Evolutionary conservation across 2,329 filamentous ascomycete genomes (phyloP), one percentile per base, ranked within the genome.

Genomic region (Aspergillus texensis): DNA sequence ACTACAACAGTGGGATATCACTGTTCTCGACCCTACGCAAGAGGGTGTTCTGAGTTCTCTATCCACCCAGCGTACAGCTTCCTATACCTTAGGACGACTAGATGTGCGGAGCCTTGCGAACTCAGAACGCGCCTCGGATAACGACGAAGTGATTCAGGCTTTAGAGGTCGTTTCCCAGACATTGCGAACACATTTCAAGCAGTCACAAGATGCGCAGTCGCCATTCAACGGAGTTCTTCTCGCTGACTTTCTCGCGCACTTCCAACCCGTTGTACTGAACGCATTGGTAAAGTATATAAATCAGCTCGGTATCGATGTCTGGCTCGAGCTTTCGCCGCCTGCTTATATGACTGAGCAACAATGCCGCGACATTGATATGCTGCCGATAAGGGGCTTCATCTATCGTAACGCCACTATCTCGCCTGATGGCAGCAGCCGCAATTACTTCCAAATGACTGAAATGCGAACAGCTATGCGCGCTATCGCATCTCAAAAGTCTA

Each of bases 381-480:
- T 80, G 62, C 52, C 32, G 2, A 55, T 55, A 24, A 39, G 52
- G 52, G 80, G 80, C 6, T 62, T 81, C 5, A 74, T 82, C 1
- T 72, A 79, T 60, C 72, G 74, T 19, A 82, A 82, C 66, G 79
- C 73, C 5, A 80, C 77, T 9, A 80, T 81, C 63, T 65, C 79
- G 30, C 69, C 75, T 1, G 69, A 77, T 28, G 80, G 80, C 10
- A 75, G 81, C 41, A 79, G 77, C 50, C 73, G 79, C 6, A 77
- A 82, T 61, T 82, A 81, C 66, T 82, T 81, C 62, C 77, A 80
- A 46, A 79, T 83, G 77, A 62, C 68, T 26, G 68, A 75, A 16
- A 70, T 83, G 65, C 76, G 77, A 43, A 63, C 75, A 10, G 79
- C 80, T 0, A 76, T 82, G 64, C 79, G 81, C 61, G 79, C 81